Conservation (phyloP, 352 stramenopile species). For the Blastocystis sp. region DNA sequence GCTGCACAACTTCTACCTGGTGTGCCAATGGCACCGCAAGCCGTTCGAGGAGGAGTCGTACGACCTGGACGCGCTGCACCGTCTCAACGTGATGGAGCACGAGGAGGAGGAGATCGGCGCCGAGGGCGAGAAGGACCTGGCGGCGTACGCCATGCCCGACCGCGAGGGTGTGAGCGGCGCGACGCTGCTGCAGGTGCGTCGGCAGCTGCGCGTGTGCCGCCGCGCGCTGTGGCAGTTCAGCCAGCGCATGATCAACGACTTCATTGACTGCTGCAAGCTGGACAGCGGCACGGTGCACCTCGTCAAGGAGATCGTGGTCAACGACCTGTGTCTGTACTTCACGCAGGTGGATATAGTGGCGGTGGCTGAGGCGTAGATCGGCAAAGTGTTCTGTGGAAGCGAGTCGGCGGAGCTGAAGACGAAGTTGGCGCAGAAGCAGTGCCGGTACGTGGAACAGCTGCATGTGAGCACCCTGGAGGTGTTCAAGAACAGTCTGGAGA, state of each 20-base stretch:
- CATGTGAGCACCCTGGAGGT: conserved; percentile 57
- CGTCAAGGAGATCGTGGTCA: conserved; percentile 54
- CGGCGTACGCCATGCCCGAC: conserved; percentile 25
- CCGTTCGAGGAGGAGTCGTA: conserved; percentile 34
- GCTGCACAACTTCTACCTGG: conserved; percentile 58
- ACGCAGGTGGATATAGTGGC: neutral
- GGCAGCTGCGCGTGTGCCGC: conserved; percentile 53
- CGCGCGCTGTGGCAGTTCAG: conserved; percentile 34
- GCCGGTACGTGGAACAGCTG: conserved; percentile 39
- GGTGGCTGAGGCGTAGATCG: neutral
- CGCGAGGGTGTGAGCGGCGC: conserved; percentile 42
- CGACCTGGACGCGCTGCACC: conserved; percentile 48
- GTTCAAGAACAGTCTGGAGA: conserved; percentile 61
- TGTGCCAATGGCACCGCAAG: conserved; percentile 51
- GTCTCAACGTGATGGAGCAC: conserved; percentile 57
- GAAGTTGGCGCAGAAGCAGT: conserved; percentile 57
- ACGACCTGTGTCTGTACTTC: conserved; percentile 65
- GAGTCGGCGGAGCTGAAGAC: conserved; percentile 55
- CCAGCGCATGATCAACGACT: conserved; percentile 53
- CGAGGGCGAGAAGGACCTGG: conserved; percentile 44
- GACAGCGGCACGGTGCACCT: conserved; percentile 52
- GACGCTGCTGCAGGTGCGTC: conserved; percentile 36
- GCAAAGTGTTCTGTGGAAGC: conserved; percentile 53
- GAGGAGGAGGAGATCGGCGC: conserved; percentile 62
- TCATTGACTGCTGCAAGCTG: conserved; percentile 60